phyloP scores from a whole-genome alignment of 2,329 filamentous ascomycete species.

The Huntiella savannae region DNA sequence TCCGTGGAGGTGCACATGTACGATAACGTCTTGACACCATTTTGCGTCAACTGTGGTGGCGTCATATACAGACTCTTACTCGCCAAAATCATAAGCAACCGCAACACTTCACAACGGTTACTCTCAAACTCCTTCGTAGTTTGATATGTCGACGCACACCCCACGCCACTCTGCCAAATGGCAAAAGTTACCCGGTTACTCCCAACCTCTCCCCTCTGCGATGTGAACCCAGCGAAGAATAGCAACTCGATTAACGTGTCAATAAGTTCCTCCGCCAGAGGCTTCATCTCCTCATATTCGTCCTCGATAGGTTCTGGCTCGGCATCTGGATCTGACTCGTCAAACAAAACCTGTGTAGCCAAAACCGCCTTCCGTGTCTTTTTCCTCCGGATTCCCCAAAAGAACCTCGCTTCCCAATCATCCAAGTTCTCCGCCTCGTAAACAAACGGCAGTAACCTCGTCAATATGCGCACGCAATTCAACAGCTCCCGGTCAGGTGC shows the following conservation, averaged over 20 bases:
- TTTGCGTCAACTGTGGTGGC: slow-evolving; percentile 57
- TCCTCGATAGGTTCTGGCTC: slow-evolving; percentile 25
- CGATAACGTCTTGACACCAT: slow-evolving; percentile 67
- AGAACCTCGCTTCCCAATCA: slow-evolving; percentile 81
- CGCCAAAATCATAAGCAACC: slow-evolving; percentile 66
- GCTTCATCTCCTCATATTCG: slow-evolving; percentile 66
- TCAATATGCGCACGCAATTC: slow-evolving; percentile 86
- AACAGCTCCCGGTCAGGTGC: slow-evolving; percentile 76
- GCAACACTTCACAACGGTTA: slow-evolving; percentile 77
- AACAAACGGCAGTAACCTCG: slow-evolving; percentile 71
- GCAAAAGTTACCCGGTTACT: slow-evolving; percentile 74
- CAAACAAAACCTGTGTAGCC: slow-evolving; percentile 64
- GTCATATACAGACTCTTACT: slow-evolving; percentile 91
- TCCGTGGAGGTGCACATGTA: slow-evolving; percentile 77
- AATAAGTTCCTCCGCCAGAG: slow-evolving; percentile 78
- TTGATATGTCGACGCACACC: slow-evolving; percentile 73
- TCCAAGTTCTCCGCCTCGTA: slow-evolving; percentile 76
- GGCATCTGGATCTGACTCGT: slow-evolving; percentile 42
- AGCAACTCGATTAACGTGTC: slow-evolving; percentile 76
- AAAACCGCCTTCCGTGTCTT: slow-evolving; percentile 47
- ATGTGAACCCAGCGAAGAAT: slow-evolving; percentile 79
- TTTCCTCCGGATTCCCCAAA: slow-evolving; percentile 63
- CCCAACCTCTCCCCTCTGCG: slow-evolving; percentile 50
- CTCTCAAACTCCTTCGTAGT: slow-evolving; percentile 85
- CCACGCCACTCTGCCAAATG: slow-evolving; percentile 96